Base-by-base conservation (phyloP, 371 early-diverging fungal genomes). In the Mucor plumbeus region DNA sequence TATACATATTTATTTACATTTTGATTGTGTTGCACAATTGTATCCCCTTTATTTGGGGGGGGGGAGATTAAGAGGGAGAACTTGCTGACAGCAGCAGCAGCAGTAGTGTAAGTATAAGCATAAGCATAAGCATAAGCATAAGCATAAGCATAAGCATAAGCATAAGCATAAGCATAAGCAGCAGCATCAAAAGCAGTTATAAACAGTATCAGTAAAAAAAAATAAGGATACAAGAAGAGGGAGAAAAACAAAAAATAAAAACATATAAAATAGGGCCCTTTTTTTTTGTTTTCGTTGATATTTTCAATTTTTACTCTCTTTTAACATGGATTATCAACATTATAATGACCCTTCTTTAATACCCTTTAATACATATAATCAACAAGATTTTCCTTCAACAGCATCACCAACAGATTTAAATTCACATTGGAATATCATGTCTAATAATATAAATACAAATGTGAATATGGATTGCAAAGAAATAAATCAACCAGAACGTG, bases 401-500 rank as follows among this genome's bases (percentile, higher is more conserved):
- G 8, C 8, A 8, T 50, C 50, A 9, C 56, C 33, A 19, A 50
- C 50, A 0, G 26, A 50, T 48, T 17, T 48, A 38, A 38, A 38
- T 8, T 48, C 48, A 10, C 7, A 21, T 21, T 50, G 50, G 50
- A 50, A 5, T 19, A 19, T 26, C 21, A 48, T 48, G 48, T 19
- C 9, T 7, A 50, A 5, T 15, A 41, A 38, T 41, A 41, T 15
- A 11, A 38, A 38, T 38, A 38, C 38, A 11, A 7, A 38, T 38
- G 11, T 38, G 38, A 38, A 21, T 26, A 3, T 50, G 50, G 58
- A 44, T 9, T 5, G 33, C 26, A 40, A 65, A n/a, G 65, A 65
- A 26, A 21, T 39, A 11, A 60, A 21, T 53, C 70, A 64, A 26
- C 64, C 67, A 11, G 70, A 76, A 59, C 67, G 74, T 59, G 76